Percentiles rank a stretch among this genome's conserved stretches.
phyloP scores from a whole-genome alignment of 768 basidiomycete genomes.

The Astraeus odoratus region DNA sequence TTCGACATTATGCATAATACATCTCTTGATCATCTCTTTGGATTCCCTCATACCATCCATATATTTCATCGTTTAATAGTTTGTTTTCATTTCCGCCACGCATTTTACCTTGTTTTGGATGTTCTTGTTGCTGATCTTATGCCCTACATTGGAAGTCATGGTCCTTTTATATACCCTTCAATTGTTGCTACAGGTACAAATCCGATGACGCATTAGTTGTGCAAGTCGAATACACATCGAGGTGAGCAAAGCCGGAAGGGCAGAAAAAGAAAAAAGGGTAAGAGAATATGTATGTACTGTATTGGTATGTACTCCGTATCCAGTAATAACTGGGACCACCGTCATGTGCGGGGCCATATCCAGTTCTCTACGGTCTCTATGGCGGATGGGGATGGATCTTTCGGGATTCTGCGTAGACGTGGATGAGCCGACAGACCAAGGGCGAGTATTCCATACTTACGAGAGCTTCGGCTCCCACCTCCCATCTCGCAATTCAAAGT shows the following conservation, averaged over 20 bases:
- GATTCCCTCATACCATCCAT: background rate
- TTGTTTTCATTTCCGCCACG: background rate
- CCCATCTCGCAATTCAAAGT: slow-evolving; percentile 72
- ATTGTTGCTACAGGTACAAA: slow-evolving; percentile 34
- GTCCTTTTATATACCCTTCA: slow-evolving; percentile 30
- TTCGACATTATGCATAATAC: background rate
- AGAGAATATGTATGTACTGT: background rate
- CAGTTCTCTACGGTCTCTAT: slow-evolving; percentile 63
- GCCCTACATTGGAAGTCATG: slow-evolving; percentile 10
- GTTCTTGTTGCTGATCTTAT: background rate
- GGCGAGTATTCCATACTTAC: slow-evolving; percentile 34
- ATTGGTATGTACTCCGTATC: background rate
- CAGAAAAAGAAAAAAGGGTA: background rate
- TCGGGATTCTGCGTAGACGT: slow-evolving; percentile 49
- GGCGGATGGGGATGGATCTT: slow-evolving; percentile 57
- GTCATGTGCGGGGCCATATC: slow-evolving; percentile 51
- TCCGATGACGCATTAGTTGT: slow-evolving; percentile 30
- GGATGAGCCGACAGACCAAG: background rate
- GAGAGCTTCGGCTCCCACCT: slow-evolving; percentile 77
- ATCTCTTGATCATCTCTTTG: background rate
- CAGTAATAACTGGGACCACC: background rate
- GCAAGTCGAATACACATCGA: slow-evolving; percentile 13
- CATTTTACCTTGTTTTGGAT: background rate
- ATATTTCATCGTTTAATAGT: background rate
- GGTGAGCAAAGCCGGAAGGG: slow-evolving; percentile 4